These are phyloP conservation scores for Pyrenophora graminea DNA, from an alignment of 2,329 filamentous ascomycete genomes.

Conservation along the genomic window DNA sequence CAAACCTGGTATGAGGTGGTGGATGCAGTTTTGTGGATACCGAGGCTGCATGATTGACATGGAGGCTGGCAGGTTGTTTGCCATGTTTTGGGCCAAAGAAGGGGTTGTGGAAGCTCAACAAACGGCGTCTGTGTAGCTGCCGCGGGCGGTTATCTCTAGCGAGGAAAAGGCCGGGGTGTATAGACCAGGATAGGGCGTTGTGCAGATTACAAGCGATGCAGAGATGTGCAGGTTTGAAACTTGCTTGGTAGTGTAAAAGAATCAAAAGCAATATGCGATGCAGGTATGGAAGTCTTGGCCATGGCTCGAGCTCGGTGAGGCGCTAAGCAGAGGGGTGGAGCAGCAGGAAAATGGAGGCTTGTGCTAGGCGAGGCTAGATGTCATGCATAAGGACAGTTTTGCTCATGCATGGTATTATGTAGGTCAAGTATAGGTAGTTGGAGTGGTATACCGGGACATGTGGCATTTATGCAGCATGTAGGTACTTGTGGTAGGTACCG, in stretches of 20 bases:
- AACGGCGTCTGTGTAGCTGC: constrained; percentile 1
- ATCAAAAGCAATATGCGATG: constrained; percentile 1
- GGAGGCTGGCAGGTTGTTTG: background rate
- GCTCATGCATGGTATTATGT: too few relatives aligned
- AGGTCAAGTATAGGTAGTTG: too few relatives aligned
- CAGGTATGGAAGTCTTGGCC: background rate
- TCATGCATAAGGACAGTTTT: background rate
- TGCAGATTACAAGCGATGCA: background rate
- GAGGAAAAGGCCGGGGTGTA: background rate
- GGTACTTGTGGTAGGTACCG: too few relatives aligned
- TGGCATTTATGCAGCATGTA: background rate
- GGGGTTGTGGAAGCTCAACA: background rate
- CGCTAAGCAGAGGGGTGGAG: background rate
- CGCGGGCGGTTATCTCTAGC: constrained; percentile 2
- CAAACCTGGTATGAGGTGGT: too few relatives aligned
- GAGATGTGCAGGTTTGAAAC: constrained; percentile 1
- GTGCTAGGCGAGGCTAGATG: too few relatives aligned
- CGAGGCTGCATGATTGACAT: background rate
- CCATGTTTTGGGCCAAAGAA: background rate
- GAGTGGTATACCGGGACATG: too few relatives aligned
- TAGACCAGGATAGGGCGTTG: too few relatives aligned
- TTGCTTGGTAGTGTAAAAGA: background rate
- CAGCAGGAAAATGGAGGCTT: background rate
- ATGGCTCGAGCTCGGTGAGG: background rate
- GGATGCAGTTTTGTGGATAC: too few relatives aligned